phyloP scores from a whole-genome alignment of 495 filamentous ascomycete species.

The Aspergillus avenaceus region DNA sequence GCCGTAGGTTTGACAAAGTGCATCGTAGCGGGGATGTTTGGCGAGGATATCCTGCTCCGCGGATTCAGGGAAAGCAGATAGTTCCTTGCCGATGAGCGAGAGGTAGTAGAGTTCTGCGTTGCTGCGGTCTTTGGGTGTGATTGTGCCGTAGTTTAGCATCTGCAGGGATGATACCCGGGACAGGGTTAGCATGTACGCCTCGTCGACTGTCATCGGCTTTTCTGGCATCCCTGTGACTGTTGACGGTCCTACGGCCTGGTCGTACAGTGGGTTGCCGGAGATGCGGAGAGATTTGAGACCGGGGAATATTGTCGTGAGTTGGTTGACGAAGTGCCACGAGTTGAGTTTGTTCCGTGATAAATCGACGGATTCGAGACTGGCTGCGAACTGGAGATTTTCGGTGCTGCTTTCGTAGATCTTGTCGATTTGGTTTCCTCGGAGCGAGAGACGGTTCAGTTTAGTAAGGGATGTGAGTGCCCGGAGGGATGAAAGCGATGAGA shows the following conservation, averaged over 20 bases:
- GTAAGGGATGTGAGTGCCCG: slow-evolving; percentile 52
- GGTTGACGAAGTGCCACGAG: slow-evolving; percentile 68
- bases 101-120: slow-evolving; percentile 95
- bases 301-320: slow-evolving; percentile 61
- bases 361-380: slow-evolving; percentile 59
- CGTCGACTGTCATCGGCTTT: slow-evolving; percentile 56
- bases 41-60: slow-evolving; percentile 50
- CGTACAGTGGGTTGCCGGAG: slow-evolving; percentile 79
- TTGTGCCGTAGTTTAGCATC: slow-evolving; percentile 72
- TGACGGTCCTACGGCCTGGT: slow-evolving; percentile 45
- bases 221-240: slow-evolving; percentile 30
- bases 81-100: slow-evolving; percentile 67
- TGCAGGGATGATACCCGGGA: slow-evolving; percentile 67
- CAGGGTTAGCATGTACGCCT: slow-evolving; percentile 81
- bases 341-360: slow-evolving; percentile 72
- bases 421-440: slow-evolving; percentile 42
- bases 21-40: slow-evolving; percentile 64
- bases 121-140: slow-evolving; percentile 66
- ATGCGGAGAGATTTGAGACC: slow-evolving; percentile 63
- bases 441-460: slow-evolving; percentile 50
- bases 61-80: slow-evolving; percentile 55
- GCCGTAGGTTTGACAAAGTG: slow-evolving; percentile 70
- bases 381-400: slow-evolving; percentile 34
- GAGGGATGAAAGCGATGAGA: slow-evolving; percentile 57
- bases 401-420: slow-evolving; percentile 12